Evolutionary conservation across 1,139 yeast genomes (phyloP).

Genomic region (Magnusiomyces paraingens): DNA sequence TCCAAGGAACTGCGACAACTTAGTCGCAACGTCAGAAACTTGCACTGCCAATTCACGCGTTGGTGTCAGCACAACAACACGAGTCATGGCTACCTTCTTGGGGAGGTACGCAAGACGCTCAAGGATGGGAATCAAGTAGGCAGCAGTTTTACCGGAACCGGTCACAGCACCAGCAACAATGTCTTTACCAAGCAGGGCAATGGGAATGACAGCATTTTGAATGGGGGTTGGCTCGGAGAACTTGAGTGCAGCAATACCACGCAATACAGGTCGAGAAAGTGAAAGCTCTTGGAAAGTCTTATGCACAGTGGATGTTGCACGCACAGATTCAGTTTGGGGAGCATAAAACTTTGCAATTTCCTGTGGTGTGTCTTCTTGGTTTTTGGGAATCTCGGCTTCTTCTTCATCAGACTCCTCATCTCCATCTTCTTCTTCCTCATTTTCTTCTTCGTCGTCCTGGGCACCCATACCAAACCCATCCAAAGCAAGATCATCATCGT

Average conservation of each 20-base stretch:
- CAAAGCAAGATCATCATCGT: slow-evolving; percentile 53
- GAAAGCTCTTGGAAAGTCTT: slow-evolving; percentile 68
- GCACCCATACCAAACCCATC: slow-evolving; percentile 75
- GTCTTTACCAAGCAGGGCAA: slow-evolving; percentile 86
- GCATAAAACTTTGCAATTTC: slow-evolving; percentile 31
- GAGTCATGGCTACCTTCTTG: slow-evolving; percentile 72
- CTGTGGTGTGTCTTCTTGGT: slow-evolving; percentile 28
- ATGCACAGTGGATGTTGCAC: slow-evolving; percentile 37
- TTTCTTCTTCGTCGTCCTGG: slow-evolving; percentile 35
- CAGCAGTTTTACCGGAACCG: slow-evolving; percentile 99
- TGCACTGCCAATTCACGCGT: slow-evolving; percentile 98
- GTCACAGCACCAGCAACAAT: slow-evolving; percentile 99
- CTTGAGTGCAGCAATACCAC: slow-evolving; percentile 74
- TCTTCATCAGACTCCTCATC: slow-evolving; percentile 39
- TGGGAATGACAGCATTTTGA: slow-evolving; percentile 89
- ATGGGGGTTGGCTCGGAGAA: slow-evolving; percentile 87
- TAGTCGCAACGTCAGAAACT: slow-evolving; percentile 87
- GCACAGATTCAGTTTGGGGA: slow-evolving; percentile 30
- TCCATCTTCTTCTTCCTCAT: slow-evolving; percentile 36
- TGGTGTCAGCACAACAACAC: slow-evolving; percentile 87
- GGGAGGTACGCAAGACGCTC: slow-evolving; percentile 91
- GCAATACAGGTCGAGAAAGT: slow-evolving; percentile 82
- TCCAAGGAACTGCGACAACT: slow-evolving; percentile 67
- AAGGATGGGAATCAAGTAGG: slow-evolving; percentile 90
- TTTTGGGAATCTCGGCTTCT: slow-evolving; percentile 18